phyloP scores from a whole-genome alignment of 2,329 filamentous ascomycete genomes.

The Elsinoe perseae region DNA sequence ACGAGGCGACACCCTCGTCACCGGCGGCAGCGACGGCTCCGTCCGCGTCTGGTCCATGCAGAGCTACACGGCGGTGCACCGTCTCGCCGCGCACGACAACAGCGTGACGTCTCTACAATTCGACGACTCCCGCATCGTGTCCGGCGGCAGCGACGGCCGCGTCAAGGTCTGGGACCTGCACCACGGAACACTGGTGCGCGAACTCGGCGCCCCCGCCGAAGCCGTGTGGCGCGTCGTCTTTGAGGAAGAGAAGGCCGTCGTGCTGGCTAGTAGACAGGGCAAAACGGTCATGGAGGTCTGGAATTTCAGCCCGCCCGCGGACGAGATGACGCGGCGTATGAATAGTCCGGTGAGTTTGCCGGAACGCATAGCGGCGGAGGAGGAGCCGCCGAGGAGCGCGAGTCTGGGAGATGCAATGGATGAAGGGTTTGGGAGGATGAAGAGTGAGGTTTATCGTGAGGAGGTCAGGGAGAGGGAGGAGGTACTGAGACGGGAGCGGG shows the following conservation, averaged over 20 bases:
- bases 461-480: not conserved
- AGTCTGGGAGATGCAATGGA: slow-evolving; percentile 12
- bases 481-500: not conserved
- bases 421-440: slow-evolving; percentile 10
- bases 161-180: slow-evolving; percentile 98
- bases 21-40: slow-evolving; percentile 90
- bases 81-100: slow-evolving; percentile 93
- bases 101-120: slow-evolving; percentile 97
- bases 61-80: slow-evolving; percentile 84
- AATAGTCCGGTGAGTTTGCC: slow-evolving; percentile 6
- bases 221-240: slow-evolving; percentile 98
- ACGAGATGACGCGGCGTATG: slow-evolving; percentile 31
- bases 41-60: slow-evolving; percentile 94
- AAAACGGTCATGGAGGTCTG: slow-evolving; percentile 93
- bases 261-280: slow-evolving; percentile 76
- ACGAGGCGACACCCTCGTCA: slow-evolving; percentile 88
- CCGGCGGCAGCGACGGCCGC: slow-evolving; percentile 90
- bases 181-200: slow-evolving; percentile 80
- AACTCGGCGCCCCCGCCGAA: slow-evolving; percentile 84
- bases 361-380: not conserved
- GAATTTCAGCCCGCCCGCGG: slow-evolving; percentile 19
- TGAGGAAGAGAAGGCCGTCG: slow-evolving; percentile 95
- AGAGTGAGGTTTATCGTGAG: too few relatives aligned
- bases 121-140: slow-evolving; percentile 90
- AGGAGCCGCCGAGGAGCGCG: not conserved